Evolutionary conservation across 139 green algal genomes (phyloP), one percentile per base, ranked within the genome.

Genomic region (Picochlorum sp.): DNA sequence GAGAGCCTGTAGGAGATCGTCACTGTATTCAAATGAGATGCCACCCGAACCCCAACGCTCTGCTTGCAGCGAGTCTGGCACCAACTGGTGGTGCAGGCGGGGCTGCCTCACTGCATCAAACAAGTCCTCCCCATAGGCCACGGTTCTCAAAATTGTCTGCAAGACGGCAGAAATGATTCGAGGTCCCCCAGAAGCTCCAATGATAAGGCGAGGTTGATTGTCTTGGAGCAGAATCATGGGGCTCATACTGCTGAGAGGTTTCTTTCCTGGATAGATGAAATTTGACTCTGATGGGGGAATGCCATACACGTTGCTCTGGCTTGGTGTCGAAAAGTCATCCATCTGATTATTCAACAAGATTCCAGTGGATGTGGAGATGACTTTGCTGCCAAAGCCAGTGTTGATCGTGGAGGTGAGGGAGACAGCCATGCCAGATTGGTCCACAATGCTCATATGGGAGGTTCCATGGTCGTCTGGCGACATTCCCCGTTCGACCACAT

Each of bases 331-430:
- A 65, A 96, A 96, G 72, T 96, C 90, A 24, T 88, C 89, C 90
- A 96, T 96, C 38, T 94, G 71, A 61, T 96, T 92, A 76, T 96
- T 96, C 13, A 92, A 60, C 10, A 96, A 8, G 8, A 96, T 77
- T 57, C 88, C 88, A 47, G 86, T 91, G 14, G 57, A 67, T 0
- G 47, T 10, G 5, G 73, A 89, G 6, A 92, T 11, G 2, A 95
- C 59, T 38, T 81, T 83, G 13, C 70, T 77, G 13, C 90, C 90
- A 78, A 94, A 96, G 1, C 52, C 56, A 8, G 63, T 82, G 70
- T 96, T 96, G 55, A 96, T 69, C 9, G 89, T 94, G 14, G 74
- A 87, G 38, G 90, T 97, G 31, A 97, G 70, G 6, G 81, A 66
- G 9, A 96, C 89, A 5, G 87, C 83, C 52, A 85, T 90, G 4